These are phyloP conservation scores for Fusarium tricinctum DNA, from an alignment of 2,329 filamentous ascomycete genomes.

Conservation along the genomic window DNA sequence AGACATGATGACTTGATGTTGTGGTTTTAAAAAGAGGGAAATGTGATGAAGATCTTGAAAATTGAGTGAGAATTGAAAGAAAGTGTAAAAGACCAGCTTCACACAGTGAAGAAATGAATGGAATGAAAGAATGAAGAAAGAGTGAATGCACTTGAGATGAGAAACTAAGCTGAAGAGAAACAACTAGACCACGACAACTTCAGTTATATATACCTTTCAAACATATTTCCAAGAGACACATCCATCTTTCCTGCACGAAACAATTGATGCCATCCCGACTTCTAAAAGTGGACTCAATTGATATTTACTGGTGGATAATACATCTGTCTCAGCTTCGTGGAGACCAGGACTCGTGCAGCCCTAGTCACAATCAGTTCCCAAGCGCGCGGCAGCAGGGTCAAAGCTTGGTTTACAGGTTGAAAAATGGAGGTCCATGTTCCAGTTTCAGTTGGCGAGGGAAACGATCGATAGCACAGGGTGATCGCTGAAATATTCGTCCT, in stretches of 20 bases:
- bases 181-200: not conserved
- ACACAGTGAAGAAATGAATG: slow-evolving; percentile 51
- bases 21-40: not conserved
- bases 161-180: slow-evolving; percentile 38
- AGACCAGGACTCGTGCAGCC: not conserved
- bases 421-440: too few relatives aligned
- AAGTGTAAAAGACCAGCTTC: slow-evolving; percentile 49
- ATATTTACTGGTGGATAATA: slow-evolving; percentile 46
- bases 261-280: too few relatives aligned
- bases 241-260: too few relatives aligned
- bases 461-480: too few relatives aligned
- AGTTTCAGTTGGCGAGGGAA: too few relatives aligned
- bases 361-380: too few relatives aligned
- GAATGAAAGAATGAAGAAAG: slow-evolving; percentile 30
- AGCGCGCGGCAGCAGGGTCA: too few relatives aligned
- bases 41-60: not conserved
- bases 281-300: slow-evolving; percentile 17
- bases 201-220: slow-evolving; percentile 27
- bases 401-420: too few relatives aligned
- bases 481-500: too few relatives aligned
- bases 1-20: slow-evolving; percentile 39
- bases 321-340: slow-evolving; percentile 43
- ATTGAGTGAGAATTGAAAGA: slow-evolving; percentile 1
- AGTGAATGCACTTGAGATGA: slow-evolving; percentile 32
- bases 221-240: not conserved